A percentile compares a stretch with the other conserved stretches of the same genome.
Conservation (phyloP, 2,329 filamentous ascomycete genomes). For the Penicillium sp. region DNA sequence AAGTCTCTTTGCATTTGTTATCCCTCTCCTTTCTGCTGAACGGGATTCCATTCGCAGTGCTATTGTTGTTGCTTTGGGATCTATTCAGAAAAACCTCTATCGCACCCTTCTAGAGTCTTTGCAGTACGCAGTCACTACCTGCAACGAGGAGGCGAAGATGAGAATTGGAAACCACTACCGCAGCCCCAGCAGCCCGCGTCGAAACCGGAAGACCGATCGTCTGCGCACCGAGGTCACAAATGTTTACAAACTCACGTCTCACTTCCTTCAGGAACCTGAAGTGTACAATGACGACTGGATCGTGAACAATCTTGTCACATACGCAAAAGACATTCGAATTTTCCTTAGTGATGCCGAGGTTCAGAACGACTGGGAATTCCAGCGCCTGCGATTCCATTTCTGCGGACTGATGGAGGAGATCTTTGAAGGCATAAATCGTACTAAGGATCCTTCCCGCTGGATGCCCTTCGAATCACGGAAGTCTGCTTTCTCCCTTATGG, state of each 20-base stretch:
- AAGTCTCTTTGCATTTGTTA: conserved; percentile 85
- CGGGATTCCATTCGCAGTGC: conserved; percentile 82
- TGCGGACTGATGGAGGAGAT: conserved; percentile 91
- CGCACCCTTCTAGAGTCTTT: conserved; percentile 85
- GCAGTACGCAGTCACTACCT: conserved; percentile 78
- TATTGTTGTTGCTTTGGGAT: conserved; percentile 86
- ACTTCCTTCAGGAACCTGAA: conserved; percentile 75
- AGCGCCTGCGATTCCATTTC: conserved; percentile 86
- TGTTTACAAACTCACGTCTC: conserved; percentile 89
- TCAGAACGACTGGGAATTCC: conserved; percentile 91
- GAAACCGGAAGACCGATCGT: conserved; percentile 80
- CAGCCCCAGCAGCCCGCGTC: conserved; percentile 74
- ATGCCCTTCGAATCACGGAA: conserved; percentile 97
- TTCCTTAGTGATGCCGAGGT: conserved; percentile 95
- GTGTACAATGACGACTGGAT: conserved; percentile 88
- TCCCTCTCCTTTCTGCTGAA: conserved; percentile 77
- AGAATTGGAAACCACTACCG: conserved; percentile 75
- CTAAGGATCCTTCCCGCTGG: conserved; percentile 83
- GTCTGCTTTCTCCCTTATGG: conserved; percentile 93
- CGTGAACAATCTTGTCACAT: conserved; percentile 79
- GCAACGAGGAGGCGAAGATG: conserved; percentile 82
- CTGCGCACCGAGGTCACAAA: conserved; percentile 92
- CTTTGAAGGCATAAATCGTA: conserved; percentile 85
- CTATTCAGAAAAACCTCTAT: conserved; percentile 93
- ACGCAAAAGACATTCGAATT: conserved; percentile 86